phyloP scores from a whole-genome alignment of 306 rosid genomes.

The Crataegus laevigata region DNA sequence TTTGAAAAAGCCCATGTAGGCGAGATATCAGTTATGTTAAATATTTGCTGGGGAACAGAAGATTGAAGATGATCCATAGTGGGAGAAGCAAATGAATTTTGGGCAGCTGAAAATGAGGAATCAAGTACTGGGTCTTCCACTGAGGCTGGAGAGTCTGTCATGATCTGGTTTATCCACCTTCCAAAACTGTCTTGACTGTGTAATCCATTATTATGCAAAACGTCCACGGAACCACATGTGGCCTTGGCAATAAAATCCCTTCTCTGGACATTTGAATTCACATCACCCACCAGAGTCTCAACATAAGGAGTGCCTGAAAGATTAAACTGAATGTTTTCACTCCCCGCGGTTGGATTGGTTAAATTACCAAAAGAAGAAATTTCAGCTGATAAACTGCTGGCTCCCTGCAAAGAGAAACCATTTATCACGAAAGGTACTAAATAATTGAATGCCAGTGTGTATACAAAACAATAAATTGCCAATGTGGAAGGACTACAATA shows the following conservation, averaged over 20 bases:
- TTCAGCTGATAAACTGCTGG: slow-evolving; percentile 31
- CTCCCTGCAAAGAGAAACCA: slow-evolving; percentile 42
- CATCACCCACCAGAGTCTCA: slow-evolving; percentile 31
- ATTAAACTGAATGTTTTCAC: slow-evolving; percentile 26
- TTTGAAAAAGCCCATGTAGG: slow-evolving; percentile 72
- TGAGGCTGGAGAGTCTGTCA: slow-evolving; percentile 53
- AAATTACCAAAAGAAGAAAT: slow-evolving; percentile 31
- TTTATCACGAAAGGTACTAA: background rate
- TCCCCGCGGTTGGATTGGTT: slow-evolving; percentile 27
- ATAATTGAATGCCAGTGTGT: background rate
- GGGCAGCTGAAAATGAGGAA: slow-evolving; percentile 43
- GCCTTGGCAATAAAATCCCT: slow-evolving; percentile 21
- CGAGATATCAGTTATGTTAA: slow-evolving; percentile 66
- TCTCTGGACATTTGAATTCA: slow-evolving; percentile 33
- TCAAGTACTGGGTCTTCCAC: slow-evolving; percentile 41
- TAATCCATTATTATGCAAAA: slow-evolving; percentile 41
- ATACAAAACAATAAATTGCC: background rate
- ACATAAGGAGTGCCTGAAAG: slow-evolving; percentile 30
- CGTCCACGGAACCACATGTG: slow-evolving; percentile 26
- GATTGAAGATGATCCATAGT: slow-evolving; percentile 40
- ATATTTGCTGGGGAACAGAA: slow-evolving; percentile 57
- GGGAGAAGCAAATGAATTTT: slow-evolving; percentile 34
- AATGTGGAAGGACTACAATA: background rate
- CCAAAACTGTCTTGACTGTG: slow-evolving; percentile 88
- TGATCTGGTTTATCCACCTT: slow-evolving; percentile 60